These are phyloP conservation scores for Aquilaria malaccensis DNA, from an alignment of 345 rosid species.

Conservation along the genomic window DNA sequence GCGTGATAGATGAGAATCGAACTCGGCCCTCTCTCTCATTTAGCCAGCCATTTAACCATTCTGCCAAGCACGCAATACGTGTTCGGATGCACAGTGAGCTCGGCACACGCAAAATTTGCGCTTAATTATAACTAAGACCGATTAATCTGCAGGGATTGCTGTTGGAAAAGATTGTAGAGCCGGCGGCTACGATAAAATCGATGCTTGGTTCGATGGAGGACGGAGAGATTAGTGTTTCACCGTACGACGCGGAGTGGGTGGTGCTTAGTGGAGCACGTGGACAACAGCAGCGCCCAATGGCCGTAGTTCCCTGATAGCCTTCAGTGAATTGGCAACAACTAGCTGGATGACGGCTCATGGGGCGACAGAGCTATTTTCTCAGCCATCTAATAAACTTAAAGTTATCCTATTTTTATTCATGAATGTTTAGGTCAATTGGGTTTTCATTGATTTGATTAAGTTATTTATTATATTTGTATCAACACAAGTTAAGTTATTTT, in stretches of 20 bases:
- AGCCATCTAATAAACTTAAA: constrained; percentile 12
- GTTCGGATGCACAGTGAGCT: no score
- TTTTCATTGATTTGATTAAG: no score
- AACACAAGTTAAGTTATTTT: no score
- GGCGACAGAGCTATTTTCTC: constrained; percentile 57
- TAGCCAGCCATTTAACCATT: no score
- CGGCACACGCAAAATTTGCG: no score
- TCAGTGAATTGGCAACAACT: constrained; percentile 69
- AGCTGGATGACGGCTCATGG: constrained; percentile 92
- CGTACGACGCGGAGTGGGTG: constrained; percentile 98
- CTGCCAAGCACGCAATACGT: no score
- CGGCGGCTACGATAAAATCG: constrained; percentile 35
- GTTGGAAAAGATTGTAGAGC: constrained; percentile 32
- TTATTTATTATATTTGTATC: no score
- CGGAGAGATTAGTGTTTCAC: constrained; percentile 81
- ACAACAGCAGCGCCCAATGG: constrained; percentile 48
- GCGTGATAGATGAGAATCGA: no score
- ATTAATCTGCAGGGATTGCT: constrained; percentile 17
- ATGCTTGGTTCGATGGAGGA: constrained; percentile 65
- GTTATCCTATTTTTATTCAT: no score
- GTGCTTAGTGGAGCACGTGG: constrained; percentile 60
- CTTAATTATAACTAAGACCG: neutral
- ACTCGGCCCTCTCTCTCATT: no score
- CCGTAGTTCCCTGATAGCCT: constrained; percentile 80
- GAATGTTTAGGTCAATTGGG: no score